Percentiles rank a stretch among this genome's conserved stretches.
phyloP scores from a whole-genome alignment of 108 stramenopile species.

The Aureococcus anophagefferens region DNA sequence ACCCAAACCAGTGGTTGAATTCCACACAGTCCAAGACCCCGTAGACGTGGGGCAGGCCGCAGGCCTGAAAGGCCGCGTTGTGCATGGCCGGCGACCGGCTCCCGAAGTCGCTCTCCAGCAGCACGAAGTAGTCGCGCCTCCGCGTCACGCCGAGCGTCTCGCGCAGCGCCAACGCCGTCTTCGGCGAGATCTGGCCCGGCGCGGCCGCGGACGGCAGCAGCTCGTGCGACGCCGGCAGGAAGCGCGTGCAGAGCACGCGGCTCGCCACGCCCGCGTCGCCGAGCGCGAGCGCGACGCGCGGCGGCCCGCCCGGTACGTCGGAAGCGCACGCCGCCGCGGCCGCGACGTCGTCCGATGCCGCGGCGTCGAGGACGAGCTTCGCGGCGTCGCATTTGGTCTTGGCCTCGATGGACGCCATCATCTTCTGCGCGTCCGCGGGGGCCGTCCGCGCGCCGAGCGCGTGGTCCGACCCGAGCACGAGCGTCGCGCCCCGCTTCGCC shows the following conservation, averaged over 20 bases:
- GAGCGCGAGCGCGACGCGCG: constrained; percentile 73
- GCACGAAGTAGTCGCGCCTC: constrained; percentile 64
- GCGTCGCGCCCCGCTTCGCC: constrained; percentile 58
- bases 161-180: constrained; percentile 76
- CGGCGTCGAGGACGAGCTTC: constrained; percentile 68
- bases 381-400: constrained; percentile 48
- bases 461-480: constrained; percentile 82
- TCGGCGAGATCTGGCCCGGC: constrained; percentile 89
- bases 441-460: constrained; percentile 64
- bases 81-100: constrained; percentile 95
- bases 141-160: constrained; percentile 60
- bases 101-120: constrained; percentile 84
- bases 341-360: constrained; percentile 65
- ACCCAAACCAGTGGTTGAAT: too few species aligned
- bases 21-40: too few species aligned
- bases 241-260: constrained; percentile 80
- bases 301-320: constrained; percentile 47
- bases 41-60: constrained; percentile 73
- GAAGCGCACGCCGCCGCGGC: constrained; percentile 58
- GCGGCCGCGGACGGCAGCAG: constrained; percentile 80
- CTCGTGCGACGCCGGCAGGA: constrained; percentile 89
- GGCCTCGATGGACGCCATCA: constrained; percentile 14
- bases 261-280: constrained; percentile 70
- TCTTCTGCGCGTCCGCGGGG: constrained; percentile 43
- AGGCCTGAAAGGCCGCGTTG: constrained; percentile 72